Percentiles rank a stretch among this genome's conserved stretches.
These are phyloP conservation scores for Candida koratica DNA, from an alignment of 805 yeast species.

Conservation along the genomic window DNA sequence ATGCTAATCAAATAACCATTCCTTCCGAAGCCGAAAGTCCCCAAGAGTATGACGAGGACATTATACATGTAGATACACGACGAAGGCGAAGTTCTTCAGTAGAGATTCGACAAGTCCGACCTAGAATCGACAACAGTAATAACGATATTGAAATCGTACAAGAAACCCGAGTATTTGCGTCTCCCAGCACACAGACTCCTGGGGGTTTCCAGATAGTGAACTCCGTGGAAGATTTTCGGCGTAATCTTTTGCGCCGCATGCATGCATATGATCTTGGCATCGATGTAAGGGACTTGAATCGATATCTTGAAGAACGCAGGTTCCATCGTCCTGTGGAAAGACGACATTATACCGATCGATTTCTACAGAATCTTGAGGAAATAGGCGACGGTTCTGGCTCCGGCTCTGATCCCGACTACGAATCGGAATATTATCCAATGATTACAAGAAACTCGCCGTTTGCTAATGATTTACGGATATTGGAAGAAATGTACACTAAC, in stretches of 20 bases:
- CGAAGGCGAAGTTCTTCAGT: slow-evolving; percentile 3
- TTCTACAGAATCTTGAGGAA: no score
- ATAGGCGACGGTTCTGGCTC: no score
- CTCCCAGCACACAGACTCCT: background rate
- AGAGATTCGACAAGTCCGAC: slow-evolving; percentile 1
- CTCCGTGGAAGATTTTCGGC: background rate
- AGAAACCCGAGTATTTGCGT: slow-evolving; percentile 2
- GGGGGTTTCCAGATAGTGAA: background rate
- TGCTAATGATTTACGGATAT: background rate
- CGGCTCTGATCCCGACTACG: no score
- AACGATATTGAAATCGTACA: slow-evolving; percentile 7
- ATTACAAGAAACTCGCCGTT: no score
- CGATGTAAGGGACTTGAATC: no score
- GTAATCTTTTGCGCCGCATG: background rate
- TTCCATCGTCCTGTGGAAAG: no score
- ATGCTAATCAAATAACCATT: slow-evolving; percentile 3
- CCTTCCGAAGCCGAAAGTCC: background rate
- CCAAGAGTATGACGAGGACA: slow-evolving; percentile 14
- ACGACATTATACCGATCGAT: no score
- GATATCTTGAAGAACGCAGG: background rate
- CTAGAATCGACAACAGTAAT: background rate
- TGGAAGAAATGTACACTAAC: background rate
- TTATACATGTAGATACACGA: slow-evolving; percentile 10
- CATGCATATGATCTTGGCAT: background rate
- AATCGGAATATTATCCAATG: no score